Evolutionary conservation across 441 rosid species (phyloP), one percentile per base, ranked within the genome.

Genomic region (Erysimum pusillum): DNA sequence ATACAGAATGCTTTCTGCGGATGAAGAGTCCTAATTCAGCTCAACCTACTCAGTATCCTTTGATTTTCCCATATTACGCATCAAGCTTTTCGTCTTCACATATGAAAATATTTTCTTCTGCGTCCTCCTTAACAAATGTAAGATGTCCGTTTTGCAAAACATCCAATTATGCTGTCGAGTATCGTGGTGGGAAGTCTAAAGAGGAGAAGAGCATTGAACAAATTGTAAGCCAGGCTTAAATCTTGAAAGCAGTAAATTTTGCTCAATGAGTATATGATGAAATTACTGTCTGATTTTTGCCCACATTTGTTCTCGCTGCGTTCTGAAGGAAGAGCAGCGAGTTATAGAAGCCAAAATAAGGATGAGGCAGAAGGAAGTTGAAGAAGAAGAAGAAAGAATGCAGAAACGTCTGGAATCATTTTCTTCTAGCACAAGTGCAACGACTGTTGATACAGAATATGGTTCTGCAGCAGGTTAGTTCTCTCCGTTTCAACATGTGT

Each of bases 131-230:
- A 82, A 89, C 83, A 59, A 44, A 18, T 69, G 49, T 77, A 15
- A 91, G 98, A 62, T 96, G 99, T 67, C 99, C 99, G 2, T 96
- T 93, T 82, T 96, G 98, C 81, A 96, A 96, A 88, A 92, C 97
- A 53, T 74, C 88, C 6, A 93, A 92, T 82, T 96, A 96, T 81
- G 99, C 92, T 35, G 99, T 96, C 54, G 99, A 93, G 85, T 96
- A 84, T 71, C 87, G 93, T 41, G 97, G 99, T 73, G 88, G 86
- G 63, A 96, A 92, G 84, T 76, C 96, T 25, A 93, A 93, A 83
- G 99, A 96, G 88, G 97, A 93, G 79, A 93, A 88, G 86, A 93
- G 93, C 76, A 77, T 87, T 42, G 99, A 96, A 77, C 97, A 89
- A 85, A 81, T 93, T 74, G 98, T 96, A 89, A 89, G 96, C 22